Evolutionary conservation across 305 asterid species (phyloP), one percentile per base, ranked within the genome.

Genomic region (Fraxinus angustifolia): DNA sequence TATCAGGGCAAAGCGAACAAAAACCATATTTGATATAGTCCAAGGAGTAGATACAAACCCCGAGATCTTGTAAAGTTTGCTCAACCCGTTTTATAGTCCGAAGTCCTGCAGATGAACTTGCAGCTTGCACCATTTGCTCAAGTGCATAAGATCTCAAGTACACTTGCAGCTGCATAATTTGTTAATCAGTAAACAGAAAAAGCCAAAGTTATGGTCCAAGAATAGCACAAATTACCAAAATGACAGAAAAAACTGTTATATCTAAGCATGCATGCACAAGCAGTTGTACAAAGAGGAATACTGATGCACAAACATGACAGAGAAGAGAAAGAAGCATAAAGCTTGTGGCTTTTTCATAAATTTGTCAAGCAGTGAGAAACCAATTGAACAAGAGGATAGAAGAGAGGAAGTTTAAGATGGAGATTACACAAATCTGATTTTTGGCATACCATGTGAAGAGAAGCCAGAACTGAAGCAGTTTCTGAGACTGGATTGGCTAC

Each of bases 71-170:
- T 80, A 96, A 87, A 72, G 99, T 92, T 90, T 96, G 99, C 86
- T 96, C 99, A 76, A 92, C 97, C 70, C 96, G 93, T 85, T 96
- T 96, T 86, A 94, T 92, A 80, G 96, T 94, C 85, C 98, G 92
- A 67, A 96, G 98, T 80, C 98, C 99, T 6, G 99, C 97, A 38
- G 96, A 94, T 31, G 99, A 96, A 88, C 98, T 96, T 74, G 95
- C 99, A 79, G 97, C 97, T 92, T 96, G 97, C 87, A 96, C 98
- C 97, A 94, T 92, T 89, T 94, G 98, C 83, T 91, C 98, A 75
- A 91, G 93, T 58, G 93, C 97, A 89, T 96, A 90, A 71, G 98
- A 87, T 78, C 98, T 89, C 86, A 92, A 88, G 89, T 94, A 92
- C 67, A 96, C 97, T 68, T 92, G 94, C 88, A 96, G 85, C 99